Percentiles rank a stretch among this genome's conserved stretches.
phyloP scores from a whole-genome alignment of 805 yeast genomes.

The Starmerella gropengiesseri region DNA sequence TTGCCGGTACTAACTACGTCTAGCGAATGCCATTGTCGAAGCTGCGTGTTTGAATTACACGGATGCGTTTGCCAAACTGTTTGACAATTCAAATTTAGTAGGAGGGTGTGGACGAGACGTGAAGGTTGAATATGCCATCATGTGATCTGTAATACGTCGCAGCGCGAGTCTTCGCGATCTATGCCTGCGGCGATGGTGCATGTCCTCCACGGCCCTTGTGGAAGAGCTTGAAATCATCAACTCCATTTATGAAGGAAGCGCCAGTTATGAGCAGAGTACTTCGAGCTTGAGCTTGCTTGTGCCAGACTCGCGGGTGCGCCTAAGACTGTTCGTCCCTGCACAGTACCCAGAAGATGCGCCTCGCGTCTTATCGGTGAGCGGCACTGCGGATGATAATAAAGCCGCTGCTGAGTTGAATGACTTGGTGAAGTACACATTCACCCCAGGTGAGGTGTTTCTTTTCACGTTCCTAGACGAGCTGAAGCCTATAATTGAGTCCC shows the following conservation, averaged over 20 bases:
- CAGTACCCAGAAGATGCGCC: conserved; percentile 62
- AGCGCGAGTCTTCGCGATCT: no score
- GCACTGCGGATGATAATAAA: conserved; percentile 35
- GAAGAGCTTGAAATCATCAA: conserved; percentile 77
- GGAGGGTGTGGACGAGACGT: no score
- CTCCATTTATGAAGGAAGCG: conserved; percentile 70
- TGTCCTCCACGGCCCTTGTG: conserved; percentile 26
- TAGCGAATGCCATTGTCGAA: no score
- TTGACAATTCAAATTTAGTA: no score
- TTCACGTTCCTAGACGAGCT: conserved; percentile 60
- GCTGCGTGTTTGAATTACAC: no score
- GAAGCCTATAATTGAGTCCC: conserved; percentile 24
- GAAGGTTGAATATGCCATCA: no score
- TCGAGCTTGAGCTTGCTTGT: conserved; percentile 27
- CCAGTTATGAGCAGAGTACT: conserved; percentile 20
- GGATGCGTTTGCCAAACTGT: no score
- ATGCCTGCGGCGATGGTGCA: no score
- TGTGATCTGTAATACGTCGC: no score
- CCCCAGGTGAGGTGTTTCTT: conserved; percentile 57
- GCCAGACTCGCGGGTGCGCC: conserved; percentile 45
- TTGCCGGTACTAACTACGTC: no score
- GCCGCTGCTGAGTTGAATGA: conserved; percentile 41
- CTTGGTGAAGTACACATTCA: conserved; percentile 43
- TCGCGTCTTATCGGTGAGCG: conserved; percentile 45
- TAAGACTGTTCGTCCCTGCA: conserved; percentile 64